Conservation (phyloP, 2,329 filamentous ascomycete species). For the Dactylonectria macrodidyma region DNA sequence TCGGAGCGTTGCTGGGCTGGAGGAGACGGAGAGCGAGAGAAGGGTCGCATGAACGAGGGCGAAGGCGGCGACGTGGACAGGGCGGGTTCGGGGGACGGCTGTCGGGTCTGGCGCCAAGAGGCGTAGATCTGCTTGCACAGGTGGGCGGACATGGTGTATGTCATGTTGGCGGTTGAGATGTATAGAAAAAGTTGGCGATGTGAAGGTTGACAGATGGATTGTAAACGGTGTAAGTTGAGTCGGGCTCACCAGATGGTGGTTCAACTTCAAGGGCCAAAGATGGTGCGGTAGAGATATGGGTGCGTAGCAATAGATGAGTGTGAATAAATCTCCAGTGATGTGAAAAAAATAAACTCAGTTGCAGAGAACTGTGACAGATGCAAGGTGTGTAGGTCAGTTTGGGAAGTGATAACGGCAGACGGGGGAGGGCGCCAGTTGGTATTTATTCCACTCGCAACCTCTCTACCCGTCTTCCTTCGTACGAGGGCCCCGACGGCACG, state of each 20-base stretch:
- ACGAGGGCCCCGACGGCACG: neutral
- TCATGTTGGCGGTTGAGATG: constrained; percentile 59
- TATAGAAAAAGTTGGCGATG: constrained; percentile 2
- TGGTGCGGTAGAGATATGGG: neutral
- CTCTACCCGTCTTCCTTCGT: neutral
- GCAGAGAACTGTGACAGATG: neutral
- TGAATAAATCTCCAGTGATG: neutral
- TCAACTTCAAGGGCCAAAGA: neutral
- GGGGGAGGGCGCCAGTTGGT: constrained; percentile 20
- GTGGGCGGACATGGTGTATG: constrained; percentile 74
- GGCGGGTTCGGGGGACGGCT: constrained; percentile 54
- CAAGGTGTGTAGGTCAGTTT: constrained; percentile 16
- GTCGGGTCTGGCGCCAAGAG: constrained; percentile 69
- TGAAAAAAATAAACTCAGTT: neutral
- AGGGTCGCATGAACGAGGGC: constrained; percentile 43
- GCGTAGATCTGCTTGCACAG: constrained; percentile 73
- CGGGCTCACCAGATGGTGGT: neutral
- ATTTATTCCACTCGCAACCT: constrained; percentile 29
- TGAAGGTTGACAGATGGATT: neutral
- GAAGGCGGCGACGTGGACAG: constrained; percentile 48
- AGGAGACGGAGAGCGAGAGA: constrained; percentile 47
- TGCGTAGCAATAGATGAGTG: neutral
- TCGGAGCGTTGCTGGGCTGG: constrained; percentile 45
- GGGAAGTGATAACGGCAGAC: neutral
- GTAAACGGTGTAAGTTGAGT: constrained; percentile 17